phyloP scores from a whole-genome alignment of 768 basidiomycete species.

The Psilocybe tampanensis region DNA sequence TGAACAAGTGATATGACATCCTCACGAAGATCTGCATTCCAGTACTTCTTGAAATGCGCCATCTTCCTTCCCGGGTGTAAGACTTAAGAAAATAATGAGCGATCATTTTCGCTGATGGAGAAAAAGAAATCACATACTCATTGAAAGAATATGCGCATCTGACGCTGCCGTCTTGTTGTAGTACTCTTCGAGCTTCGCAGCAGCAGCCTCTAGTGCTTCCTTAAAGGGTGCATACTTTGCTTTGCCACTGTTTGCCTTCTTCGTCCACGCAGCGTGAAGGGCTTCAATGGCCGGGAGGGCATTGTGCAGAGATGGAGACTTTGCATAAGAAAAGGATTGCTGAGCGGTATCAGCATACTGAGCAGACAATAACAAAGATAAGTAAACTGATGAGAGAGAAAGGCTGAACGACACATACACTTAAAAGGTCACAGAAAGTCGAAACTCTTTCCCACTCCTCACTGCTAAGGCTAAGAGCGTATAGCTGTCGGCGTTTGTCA shows the following conservation, averaged over 20 bases:
- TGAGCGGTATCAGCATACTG: constrained; percentile 15
- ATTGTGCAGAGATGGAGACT: constrained; percentile 22
- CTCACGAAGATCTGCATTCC: not conserved
- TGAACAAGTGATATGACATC: not conserved
- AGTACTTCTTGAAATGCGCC: constrained; percentile 10
- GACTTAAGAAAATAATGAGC: too few species aligned
- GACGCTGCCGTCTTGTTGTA: constrained; percentile 28
- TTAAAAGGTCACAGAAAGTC: constrained; percentile 13
- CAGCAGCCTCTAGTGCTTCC: constrained; percentile 18
- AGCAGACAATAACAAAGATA: too few species aligned
- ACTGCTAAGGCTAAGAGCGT: constrained; percentile 1
- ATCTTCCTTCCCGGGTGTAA: not conserved
- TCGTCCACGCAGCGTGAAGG: constrained; percentile 25
- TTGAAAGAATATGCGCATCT: constrained; percentile 27
- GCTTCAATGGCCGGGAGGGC: constrained; percentile 26
- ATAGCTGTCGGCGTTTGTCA: constrained; percentile 6
- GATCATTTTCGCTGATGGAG: too few species aligned
- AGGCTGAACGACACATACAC: constrained; percentile 5
- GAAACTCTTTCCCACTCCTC: constrained; percentile 14
- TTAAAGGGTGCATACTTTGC: constrained; percentile 18
- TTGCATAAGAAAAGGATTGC: constrained; percentile 20
- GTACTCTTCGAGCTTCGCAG: constrained; percentile 25
- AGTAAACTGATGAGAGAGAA: not conserved
- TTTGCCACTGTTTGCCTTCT: constrained; percentile 3
- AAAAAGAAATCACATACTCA: constrained; percentile 16